Percentiles rank a stretch among this genome's conserved stretches.
phyloP scores from a whole-genome alignment of 257 asterid species.

The Nemophila menziesii region DNA sequence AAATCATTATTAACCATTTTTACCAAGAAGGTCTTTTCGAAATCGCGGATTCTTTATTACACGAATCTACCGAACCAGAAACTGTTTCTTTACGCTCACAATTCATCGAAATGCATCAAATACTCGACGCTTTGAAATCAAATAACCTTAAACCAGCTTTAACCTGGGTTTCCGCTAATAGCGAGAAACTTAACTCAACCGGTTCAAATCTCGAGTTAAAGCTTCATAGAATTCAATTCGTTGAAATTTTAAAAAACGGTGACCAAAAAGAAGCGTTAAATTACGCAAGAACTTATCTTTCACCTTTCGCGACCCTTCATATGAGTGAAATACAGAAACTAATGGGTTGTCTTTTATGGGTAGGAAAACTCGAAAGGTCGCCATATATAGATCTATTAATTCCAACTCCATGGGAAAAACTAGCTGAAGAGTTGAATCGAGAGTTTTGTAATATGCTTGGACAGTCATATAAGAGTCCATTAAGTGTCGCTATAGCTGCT shows the following conservation, averaged over 20 bases:
- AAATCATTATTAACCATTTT: conserved; percentile 39
- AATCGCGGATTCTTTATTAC: conserved; percentile 30
- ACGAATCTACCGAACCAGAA: conserved; percentile 46
- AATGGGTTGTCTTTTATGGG: conserved; percentile 44
- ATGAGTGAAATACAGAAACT: conserved; percentile 41
- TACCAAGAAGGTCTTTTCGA: conserved; percentile 40
- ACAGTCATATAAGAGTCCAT: conserved; percentile 38
- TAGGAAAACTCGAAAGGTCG: conserved; percentile 36
- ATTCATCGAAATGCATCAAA: conserved; percentile 37
- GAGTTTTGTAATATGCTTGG: conserved; percentile 35
- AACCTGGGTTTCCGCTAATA: conserved; percentile 36
- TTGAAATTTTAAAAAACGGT: conserved; percentile 28
- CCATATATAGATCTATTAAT: conserved; percentile 34
- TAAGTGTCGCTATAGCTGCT: conserved; percentile 37
- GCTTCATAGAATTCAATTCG: conserved; percentile 36
- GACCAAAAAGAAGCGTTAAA: conserved; percentile 25
- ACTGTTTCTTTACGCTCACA: conserved; percentile 27
- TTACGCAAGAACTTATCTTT: conserved; percentile 28
- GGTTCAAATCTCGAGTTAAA: conserved; percentile 36
- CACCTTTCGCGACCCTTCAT: conserved; percentile 32
- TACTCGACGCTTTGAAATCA: conserved; percentile 31
- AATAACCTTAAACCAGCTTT: conserved; percentile 44
- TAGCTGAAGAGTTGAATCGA: conserved; percentile 27
- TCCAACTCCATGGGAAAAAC: conserved; percentile 31
- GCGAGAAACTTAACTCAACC: conserved; percentile 20